Evolutionary conservation across 75 land plant species (phyloP).

Genomic region (Adiantum capillusveneris): DNA sequence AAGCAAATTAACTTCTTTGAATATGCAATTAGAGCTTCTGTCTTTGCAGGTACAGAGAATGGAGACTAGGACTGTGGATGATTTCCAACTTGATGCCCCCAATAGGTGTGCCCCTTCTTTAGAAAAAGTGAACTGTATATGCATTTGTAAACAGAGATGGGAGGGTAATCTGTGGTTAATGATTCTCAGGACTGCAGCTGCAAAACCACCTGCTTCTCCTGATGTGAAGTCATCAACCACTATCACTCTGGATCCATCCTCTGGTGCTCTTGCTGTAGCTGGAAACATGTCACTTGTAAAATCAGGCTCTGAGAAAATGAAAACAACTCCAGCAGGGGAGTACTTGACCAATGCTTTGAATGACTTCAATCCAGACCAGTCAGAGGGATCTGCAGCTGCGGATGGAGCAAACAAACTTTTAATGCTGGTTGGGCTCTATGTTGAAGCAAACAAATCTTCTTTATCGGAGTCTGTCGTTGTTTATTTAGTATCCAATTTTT

Average conservation of each 20-base stretch:
- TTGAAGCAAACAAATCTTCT: background rate
- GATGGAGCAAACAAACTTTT: slow-evolving; percentile 99
- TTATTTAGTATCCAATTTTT: too few relatives aligned
- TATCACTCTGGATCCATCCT: background rate
- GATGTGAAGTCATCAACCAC: background rate
- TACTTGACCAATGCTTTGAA: slow-evolving; percentile 83
- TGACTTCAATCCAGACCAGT: slow-evolving; percentile 95
- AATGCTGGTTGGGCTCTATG: slow-evolving; percentile 70
- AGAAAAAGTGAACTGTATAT: too few relatives aligned
- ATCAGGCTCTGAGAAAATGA: slow-evolving; percentile 52
- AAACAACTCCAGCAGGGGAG: slow-evolving; percentile 95
- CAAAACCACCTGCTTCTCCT: too few relatives aligned
- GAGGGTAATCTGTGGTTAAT: too few relatives aligned
- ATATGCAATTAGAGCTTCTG: too few relatives aligned
- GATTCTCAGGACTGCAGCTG: too few relatives aligned
- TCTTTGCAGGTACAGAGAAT: slow-evolving; percentile 39
- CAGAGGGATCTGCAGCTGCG: slow-evolving; percentile 75
- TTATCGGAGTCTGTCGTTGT: too few relatives aligned
- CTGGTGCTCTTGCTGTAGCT: slow-evolving; percentile 32
- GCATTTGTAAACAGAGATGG: too few relatives aligned
- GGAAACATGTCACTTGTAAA: slow-evolving; percentile 54
- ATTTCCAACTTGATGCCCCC: slow-evolving; percentile 22
- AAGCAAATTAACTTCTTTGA: too few relatives aligned
- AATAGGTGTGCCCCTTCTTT: slow-evolving; percentile 28
- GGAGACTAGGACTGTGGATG: slow-evolving; percentile 15